Percentiles rank a stretch among this genome's conserved stretches.
Evolutionary conservation across 352 stramenopile species (phyloP).

Genomic region (Pythium biforme): DNA sequence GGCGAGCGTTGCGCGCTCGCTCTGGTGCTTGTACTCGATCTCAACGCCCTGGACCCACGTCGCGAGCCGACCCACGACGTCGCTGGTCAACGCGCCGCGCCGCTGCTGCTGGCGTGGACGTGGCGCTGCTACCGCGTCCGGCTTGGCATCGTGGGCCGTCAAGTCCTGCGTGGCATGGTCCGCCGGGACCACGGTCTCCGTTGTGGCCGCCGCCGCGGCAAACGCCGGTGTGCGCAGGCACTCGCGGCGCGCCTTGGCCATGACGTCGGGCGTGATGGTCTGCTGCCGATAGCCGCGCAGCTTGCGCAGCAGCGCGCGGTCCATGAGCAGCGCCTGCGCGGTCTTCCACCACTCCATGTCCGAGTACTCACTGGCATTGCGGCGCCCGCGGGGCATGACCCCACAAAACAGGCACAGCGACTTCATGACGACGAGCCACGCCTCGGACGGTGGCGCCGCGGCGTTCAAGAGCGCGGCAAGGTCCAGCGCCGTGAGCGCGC

Average conservation of each 20-base stretch:
- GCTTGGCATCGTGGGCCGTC: not conserved
- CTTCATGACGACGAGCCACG: conserved; percentile 65
- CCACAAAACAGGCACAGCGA: conserved; percentile 71
- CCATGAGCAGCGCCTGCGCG: conserved; percentile 76
- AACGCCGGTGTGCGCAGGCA: conserved; percentile 57
- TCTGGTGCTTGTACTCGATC: conserved; percentile 67
- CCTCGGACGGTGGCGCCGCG: conserved; percentile 41
- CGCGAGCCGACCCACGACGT: conserved; percentile 54
- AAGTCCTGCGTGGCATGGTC: not conserved
- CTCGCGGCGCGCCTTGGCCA: conserved; percentile 75
- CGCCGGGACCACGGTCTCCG: too few species aligned
- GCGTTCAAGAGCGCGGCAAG: conserved; percentile 64
- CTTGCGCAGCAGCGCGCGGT: conserved; percentile 59
- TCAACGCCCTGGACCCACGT: conserved; percentile 76
- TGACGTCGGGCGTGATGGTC: conserved; percentile 55
- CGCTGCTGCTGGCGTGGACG: conserved; percentile 24
- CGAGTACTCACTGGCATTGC: conserved; percentile 64
- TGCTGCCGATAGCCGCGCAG: conserved; percentile 56
- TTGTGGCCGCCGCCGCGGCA: too few species aligned
- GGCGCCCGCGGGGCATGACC: conserved; percentile 47
- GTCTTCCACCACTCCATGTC: conserved; percentile 82
- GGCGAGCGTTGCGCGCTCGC: conserved; percentile 47
- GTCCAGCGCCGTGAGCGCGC: conserved; percentile 71
- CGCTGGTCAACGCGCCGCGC: conserved; percentile 35
- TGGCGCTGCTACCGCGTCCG: too few species aligned